phyloP scores from a whole-genome alignment of 2,329 filamentous ascomycete genomes.

The Ustulina deusta region DNA sequence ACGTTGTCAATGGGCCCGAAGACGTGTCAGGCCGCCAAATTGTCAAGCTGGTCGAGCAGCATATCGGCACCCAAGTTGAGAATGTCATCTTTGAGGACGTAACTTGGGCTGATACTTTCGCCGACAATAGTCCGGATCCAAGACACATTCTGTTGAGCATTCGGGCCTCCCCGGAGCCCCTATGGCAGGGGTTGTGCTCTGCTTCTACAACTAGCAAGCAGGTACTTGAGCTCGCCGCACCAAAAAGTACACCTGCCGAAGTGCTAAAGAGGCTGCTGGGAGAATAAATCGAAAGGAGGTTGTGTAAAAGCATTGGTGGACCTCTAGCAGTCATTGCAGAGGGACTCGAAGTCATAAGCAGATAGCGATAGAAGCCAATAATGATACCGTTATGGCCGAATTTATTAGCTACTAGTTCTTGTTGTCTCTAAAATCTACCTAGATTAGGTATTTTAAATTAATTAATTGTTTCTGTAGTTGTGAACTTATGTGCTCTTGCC shows the following conservation, averaged over 20 bases:
- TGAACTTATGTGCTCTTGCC: too few relatives aligned
- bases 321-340: neutral
- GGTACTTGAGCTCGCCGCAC: slow-evolving; percentile 30
- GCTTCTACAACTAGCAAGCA: slow-evolving; percentile 30
- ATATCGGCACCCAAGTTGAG: slow-evolving; percentile 30
- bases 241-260: slow-evolving; percentile 25
- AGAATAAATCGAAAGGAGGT: neutral
- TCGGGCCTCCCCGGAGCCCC: neutral
- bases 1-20: slow-evolving; percentile 29
- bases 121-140: neutral
- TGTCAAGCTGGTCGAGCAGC: slow-evolving; percentile 28
- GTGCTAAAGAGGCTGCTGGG: slow-evolving; percentile 16
- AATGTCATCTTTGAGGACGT: slow-evolving; percentile 26
- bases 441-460: too few relatives aligned
- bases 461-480: too few relatives aligned
- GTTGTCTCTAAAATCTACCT: too few relatives aligned
- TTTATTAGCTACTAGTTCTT: too few relatives aligned
- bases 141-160: slow-evolving; percentile 23
- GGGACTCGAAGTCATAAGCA: neutral
- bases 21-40: slow-evolving; percentile 24
- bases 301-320: neutral
- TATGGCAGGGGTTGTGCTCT: slow-evolving; percentile 5
- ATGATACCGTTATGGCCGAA: too few relatives aligned
- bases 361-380: neutral
- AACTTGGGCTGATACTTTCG: slow-evolving; percentile 5